Conservation (phyloP, 1,284 basidiomycete genomes). For the Polyporus tsugae region DNA sequence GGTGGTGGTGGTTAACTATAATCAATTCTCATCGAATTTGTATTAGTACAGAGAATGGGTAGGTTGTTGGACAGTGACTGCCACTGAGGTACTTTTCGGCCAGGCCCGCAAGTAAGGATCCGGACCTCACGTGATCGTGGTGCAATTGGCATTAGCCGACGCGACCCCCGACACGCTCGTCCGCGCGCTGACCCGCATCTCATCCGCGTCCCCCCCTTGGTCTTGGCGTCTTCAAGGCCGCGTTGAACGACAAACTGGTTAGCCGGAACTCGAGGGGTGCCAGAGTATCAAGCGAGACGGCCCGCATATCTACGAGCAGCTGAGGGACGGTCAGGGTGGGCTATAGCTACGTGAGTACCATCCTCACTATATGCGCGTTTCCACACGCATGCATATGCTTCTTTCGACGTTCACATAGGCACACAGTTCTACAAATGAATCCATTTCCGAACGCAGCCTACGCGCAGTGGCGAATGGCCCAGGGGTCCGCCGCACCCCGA, state of each 20-base stretch:
- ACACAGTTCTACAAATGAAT: background rate
- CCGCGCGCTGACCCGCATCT: background rate
- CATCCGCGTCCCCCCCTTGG: background rate
- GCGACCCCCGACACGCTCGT: background rate
- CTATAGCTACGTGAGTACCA: background rate
- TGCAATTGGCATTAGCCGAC: conserved; percentile 2
- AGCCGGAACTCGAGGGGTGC: background rate
- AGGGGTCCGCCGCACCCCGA: background rate
- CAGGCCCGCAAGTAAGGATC: no score
- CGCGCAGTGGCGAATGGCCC: background rate
- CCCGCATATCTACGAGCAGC: background rate
- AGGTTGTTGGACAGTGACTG: no score
- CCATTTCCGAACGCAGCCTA: background rate
- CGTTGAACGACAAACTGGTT: background rate
- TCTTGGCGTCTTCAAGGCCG: background rate
- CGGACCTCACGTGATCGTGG: conserved; percentile 11
- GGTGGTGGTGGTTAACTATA: no score
- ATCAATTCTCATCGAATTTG: no score
- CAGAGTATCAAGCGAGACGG: background rate
- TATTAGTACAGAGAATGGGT: no score
- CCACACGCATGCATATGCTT: background rate
- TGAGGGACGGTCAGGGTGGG: background rate
- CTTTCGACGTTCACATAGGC: background rate
- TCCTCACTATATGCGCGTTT: background rate
- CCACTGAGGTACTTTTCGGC: no score